A percentile compares a stretch with the other conserved stretches of the same genome.
These are phyloP conservation scores for Kodamaea fukazawae DNA, from an alignment of 805 yeast species.

Conservation along the genomic window DNA sequence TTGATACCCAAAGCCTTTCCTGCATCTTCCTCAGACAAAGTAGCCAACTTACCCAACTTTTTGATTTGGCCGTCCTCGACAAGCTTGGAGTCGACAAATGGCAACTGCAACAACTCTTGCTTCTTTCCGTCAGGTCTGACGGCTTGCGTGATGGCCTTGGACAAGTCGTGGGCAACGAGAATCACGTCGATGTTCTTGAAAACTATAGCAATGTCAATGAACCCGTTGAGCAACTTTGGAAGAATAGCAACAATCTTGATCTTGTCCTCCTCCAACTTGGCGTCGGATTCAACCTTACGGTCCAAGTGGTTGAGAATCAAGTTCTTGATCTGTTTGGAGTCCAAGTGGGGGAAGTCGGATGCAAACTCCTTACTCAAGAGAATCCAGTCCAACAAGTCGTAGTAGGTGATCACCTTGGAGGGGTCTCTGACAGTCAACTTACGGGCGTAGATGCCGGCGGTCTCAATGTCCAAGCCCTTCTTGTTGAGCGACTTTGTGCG, in stretches of 20 bases:
- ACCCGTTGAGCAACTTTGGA: slow-evolving; percentile 64
- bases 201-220: slow-evolving; percentile 76
- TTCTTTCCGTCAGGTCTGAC: slow-evolving; percentile 51
- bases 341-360: slow-evolving; percentile 38
- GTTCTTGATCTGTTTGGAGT: slow-evolving; percentile 46
- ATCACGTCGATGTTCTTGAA: slow-evolving; percentile 74
- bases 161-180: slow-evolving; percentile 57
- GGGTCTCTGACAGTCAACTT: slow-evolving; percentile 73
- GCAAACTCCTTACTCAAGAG: slow-evolving; percentile 65
- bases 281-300: slow-evolving; percentile 36
- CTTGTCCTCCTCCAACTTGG: slow-evolving; percentile 37
- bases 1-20: slow-evolving; percentile 54
- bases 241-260: slow-evolving; percentile 59
- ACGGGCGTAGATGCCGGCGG: slow-evolving; percentile 79
- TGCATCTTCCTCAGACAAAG: slow-evolving; percentile 54
- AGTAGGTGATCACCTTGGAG: slow-evolving; percentile 57
- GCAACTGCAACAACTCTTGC: slow-evolving; percentile 77
- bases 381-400: slow-evolving; percentile 56
- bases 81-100: slow-evolving; percentile 55
- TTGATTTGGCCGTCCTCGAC: slow-evolving; percentile 46
- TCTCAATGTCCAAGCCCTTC: slow-evolving; percentile 74
- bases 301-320: slow-evolving; percentile 58
- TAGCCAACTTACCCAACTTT: slow-evolving; percentile 68
- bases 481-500: slow-evolving; percentile 76
- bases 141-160: slow-evolving; percentile 75